These are phyloP conservation scores for Celoporthe dispersa DNA, from an alignment of 2,329 filamentous ascomycete species.

Conservation along the genomic window DNA sequence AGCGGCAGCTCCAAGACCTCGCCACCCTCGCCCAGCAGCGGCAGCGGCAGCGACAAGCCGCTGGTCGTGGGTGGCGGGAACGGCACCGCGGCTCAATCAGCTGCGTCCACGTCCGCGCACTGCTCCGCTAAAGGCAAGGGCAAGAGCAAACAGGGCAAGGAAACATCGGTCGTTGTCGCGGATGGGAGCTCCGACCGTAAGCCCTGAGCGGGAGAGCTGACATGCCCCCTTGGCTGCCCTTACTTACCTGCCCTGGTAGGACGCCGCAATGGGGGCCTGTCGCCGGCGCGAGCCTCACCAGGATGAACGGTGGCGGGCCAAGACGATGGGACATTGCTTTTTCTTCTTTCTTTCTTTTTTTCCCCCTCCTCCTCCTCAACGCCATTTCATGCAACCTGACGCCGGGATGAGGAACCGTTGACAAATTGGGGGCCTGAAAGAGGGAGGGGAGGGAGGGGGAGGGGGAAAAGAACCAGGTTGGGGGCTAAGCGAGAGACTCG, in stretches of 20 bases:
- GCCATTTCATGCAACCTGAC: neutral
- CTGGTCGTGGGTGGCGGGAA: constrained; percentile 20
- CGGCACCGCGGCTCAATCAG: constrained; percentile 9
- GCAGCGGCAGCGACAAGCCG: constrained; percentile 16
- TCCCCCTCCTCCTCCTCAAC: too few relatives aligned
- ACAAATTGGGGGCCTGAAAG: neutral
- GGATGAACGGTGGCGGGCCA: neutral
- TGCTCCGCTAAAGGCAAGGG: neutral
- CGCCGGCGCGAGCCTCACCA: constrained; percentile 6
- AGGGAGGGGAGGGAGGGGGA: too few relatives aligned
- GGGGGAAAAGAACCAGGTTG: too few relatives aligned
- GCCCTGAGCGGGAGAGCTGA: neutral
- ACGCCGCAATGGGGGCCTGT: neutral
- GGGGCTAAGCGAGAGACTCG: neutral
- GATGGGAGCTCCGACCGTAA: constrained; percentile 27
- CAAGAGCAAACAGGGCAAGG: constrained; percentile 21
- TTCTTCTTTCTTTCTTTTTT: neutral
- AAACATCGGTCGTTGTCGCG: constrained; percentile 25
- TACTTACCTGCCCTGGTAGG: neutral
- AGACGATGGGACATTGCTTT: neutral
- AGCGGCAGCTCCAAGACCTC: constrained; percentile 8
- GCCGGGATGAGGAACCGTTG: neutral
- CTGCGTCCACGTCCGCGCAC: constrained; percentile 1
- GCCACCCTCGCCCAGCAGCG: constrained; percentile 10
- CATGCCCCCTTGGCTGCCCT: neutral